phyloP scores from a whole-genome alignment of 805 yeast species.

The Nakazawaea ernobii region DNA sequence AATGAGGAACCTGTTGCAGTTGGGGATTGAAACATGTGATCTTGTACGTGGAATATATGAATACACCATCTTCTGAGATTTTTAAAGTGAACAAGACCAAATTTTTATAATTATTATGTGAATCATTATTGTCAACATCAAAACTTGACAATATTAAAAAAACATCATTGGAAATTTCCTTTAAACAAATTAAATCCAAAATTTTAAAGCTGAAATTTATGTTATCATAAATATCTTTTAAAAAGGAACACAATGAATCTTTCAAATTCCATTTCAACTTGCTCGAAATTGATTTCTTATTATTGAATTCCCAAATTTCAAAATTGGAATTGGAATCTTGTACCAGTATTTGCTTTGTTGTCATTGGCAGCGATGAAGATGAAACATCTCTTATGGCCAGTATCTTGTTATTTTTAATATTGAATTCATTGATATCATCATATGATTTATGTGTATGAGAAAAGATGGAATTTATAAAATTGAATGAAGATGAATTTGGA shows the following conservation, averaged over 20 bases:
- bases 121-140: constrained; percentile 17
- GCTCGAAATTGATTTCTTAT: constrained; percentile 24
- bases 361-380: constrained; percentile 31
- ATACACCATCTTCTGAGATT: constrained; percentile 43
- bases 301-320: constrained; percentile 25
- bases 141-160: constrained; percentile 48
- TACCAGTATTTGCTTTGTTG: constrained; percentile 31
- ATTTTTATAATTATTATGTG: constrained; percentile 19
- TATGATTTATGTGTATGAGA: constrained; percentile 1
- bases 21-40: constrained; percentile 41
- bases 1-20: constrained; percentile 32
- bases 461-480: constrained; percentile 15
- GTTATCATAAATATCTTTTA: constrained; percentile 39
- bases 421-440: constrained; percentile 17
- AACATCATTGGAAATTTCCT: constrained; percentile 29
- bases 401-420: constrained; percentile 35
- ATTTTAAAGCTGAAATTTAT: constrained; percentile 45
- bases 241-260: constrained; percentile 10
- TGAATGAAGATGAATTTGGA: constrained; percentile 13
- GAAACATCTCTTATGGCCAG: constrained; percentile 54
- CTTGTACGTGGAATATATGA: constrained; percentile 60
- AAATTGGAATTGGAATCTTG: constrained; percentile 42
- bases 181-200: constrained; percentile 55
- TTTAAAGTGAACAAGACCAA: constrained; percentile 51
- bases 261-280: constrained; percentile 23